Evolutionary conservation across 306 rosid species (phyloP).

Genomic region (Lablab purpureus): DNA sequence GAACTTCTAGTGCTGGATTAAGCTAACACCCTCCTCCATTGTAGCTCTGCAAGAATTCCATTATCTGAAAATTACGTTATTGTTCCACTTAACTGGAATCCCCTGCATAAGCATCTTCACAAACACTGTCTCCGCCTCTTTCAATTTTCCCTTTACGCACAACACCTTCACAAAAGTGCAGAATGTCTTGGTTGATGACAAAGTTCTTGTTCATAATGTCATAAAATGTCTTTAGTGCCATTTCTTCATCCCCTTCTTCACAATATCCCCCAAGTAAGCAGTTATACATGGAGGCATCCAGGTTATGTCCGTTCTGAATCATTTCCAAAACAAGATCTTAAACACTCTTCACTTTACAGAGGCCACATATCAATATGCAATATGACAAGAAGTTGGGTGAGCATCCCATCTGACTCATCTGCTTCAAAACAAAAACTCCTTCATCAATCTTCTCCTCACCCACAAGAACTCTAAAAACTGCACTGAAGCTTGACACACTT

Average conservation of each 20-base stretch:
- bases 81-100: conserved; percentile 32
- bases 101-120: conserved; percentile 47
- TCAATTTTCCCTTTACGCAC: conserved; percentile 43
- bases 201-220: conserved; percentile 45
- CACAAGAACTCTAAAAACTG: conserved; percentile 53
- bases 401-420: conserved; percentile 61
- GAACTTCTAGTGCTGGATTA: not conserved
- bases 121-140: conserved; percentile 49
- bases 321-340: conserved; percentile 57
- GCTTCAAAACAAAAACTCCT: conserved; percentile 57
- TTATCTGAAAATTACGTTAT: not conserved
- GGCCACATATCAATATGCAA: conserved; percentile 49
- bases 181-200: conserved; percentile 52
- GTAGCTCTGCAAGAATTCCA: not conserved
- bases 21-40: not conserved
- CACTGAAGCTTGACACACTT: conserved; percentile 57
- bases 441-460: conserved; percentile 50
- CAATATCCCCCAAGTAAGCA: conserved; percentile 55
- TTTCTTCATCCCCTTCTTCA: conserved; percentile 48
- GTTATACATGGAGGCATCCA: conserved; percentile 49
- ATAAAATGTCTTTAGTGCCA: conserved; percentile 50
- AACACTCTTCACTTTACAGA: conserved; percentile 55
- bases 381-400: conserved; percentile 60
- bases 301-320: conserved; percentile 54
- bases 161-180: conserved; percentile 43